A percentile compares a stretch with the other conserved stretches of the same genome.
phyloP scores from a whole-genome alignment of 2,329 filamentous ascomycete genomes.

The Claviceps pusilla region DNA sequence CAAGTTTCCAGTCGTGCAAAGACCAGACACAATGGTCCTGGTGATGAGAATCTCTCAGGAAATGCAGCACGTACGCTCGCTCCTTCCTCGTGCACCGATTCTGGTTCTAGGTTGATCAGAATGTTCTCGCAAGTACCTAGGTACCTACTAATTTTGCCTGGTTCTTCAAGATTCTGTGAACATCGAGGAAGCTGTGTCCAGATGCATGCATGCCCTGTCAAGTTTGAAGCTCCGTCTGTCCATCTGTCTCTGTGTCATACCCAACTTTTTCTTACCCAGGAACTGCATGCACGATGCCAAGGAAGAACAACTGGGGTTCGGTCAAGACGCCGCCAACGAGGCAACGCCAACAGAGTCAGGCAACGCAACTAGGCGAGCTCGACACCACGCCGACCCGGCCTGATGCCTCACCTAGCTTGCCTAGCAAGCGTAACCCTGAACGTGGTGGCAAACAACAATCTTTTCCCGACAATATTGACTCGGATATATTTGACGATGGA shows the following conservation, averaged over 20 bases:
- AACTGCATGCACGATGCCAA: neutral
- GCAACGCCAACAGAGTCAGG: constrained; percentile 6
- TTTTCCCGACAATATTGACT: neutral
- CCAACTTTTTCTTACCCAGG: neutral
- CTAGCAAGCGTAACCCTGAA: neutral
- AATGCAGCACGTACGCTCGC: neutral
- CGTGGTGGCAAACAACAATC: neutral
- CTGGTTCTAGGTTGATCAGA: neutral
- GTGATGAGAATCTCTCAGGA: neutral
- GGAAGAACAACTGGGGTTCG: neutral
- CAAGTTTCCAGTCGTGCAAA: neutral
- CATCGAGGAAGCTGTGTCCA: neutral
- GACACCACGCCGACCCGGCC: constrained; percentile 20
- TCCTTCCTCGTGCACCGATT: neutral
- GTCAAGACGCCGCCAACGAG: constrained; percentile 1
- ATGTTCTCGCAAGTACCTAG: too few species aligned
- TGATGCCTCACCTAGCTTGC: constrained; percentile 7
- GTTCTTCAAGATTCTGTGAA: neutral
- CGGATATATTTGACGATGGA: constrained; percentile 11
- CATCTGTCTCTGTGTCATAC: neutral
- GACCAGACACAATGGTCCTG: neutral
- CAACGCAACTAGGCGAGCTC: constrained; percentile 15
- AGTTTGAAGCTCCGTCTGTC: neutral
- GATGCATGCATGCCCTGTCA: neutral
- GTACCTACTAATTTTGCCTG: neutral